phyloP scores from a whole-genome alignment of 208 protist species.

The Blechomonas ayalai region DNA sequence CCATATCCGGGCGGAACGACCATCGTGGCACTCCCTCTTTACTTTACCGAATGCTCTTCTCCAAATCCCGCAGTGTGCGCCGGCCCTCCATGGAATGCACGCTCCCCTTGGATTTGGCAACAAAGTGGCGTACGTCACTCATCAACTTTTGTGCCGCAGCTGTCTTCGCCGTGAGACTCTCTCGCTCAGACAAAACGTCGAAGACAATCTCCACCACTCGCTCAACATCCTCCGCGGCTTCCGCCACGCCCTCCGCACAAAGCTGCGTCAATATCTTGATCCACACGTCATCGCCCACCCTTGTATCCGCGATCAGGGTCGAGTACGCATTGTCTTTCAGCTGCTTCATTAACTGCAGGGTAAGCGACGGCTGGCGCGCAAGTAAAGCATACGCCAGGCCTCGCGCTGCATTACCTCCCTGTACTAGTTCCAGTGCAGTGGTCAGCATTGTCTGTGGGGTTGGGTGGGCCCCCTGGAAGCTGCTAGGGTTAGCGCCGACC shows the following conservation, averaged over 20 bases:
- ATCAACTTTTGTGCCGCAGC: slow-evolving; percentile 32
- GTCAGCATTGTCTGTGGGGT: slow-evolving; percentile 59
- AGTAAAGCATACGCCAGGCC: slow-evolving; percentile 42
- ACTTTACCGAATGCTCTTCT: slow-evolving; percentile 68
- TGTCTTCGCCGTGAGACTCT: slow-evolving; percentile 28
- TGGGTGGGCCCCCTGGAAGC: slow-evolving; percentile 15
- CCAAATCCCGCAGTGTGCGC: slow-evolving; percentile 44
- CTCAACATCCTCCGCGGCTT: slow-evolving; percentile 23
- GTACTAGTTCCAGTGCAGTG: slow-evolving; percentile 31
- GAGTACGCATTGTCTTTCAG: slow-evolving; percentile 26
- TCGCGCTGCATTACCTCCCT: slow-evolving; percentile 22
- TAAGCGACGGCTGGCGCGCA: slow-evolving; percentile 29
- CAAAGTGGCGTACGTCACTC: slow-evolving; percentile 49
- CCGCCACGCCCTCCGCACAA: slow-evolving; percentile 7
- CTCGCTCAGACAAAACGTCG: slow-evolving; percentile 66
- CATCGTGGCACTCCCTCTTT: not conserved
- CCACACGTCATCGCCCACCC: slow-evolving; percentile 40
- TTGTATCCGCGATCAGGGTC: slow-evolving; percentile 25
- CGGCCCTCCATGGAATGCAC: slow-evolving; percentile 22
- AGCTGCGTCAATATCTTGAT: slow-evolving; percentile 34
- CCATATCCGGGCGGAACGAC: not conserved
- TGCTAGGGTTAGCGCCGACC: slow-evolving; percentile 2
- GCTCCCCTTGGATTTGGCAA: slow-evolving; percentile 14
- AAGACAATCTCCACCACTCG: slow-evolving; percentile 39
- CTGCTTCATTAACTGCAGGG: slow-evolving; percentile 32